Base-by-base conservation (phyloP, 1,139 yeast species). In the Kodamaea sp. region DNA sequence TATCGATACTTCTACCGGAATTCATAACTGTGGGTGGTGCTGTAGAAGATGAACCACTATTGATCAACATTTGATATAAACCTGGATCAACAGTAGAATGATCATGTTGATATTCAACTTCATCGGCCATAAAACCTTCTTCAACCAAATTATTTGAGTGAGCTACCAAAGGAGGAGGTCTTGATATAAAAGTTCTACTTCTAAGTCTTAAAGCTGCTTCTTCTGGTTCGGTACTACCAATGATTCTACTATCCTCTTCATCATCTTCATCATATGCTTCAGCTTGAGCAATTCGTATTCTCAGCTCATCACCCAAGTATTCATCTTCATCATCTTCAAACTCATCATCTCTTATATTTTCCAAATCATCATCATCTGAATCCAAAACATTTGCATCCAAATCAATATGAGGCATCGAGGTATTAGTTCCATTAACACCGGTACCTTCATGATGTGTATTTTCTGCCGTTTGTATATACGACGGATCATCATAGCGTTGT, bases 91-190 rank as follows among this genome's bases (percentile, higher is more conserved):
- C 42, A 20, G 52, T 52, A 4, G 52, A 70, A 44, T 75, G 81
- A 48, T 76, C 81, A 36, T 68, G 65, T 48, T 77, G 81, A 47
- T 76, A 76, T 49, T 77, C 83, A 32, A 76, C 82, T 24, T 72
- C 78, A 34, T 70, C 75, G 1, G 81, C 82, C 81, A 77, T 77
- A 46, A 75, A 68, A 23, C 73, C 74, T 40, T 57, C 62, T 27
- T 49, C 52, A 9, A 47, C 53, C 24, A 50, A 39, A 30, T 48
- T 46, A 24, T 37, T 31, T 40, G 36, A 30, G 34, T 36, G 42
- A 10, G 35, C 35, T 20, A 39, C 39, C 27, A 39, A 27, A 9
- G 38, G 32, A 7, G 42, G 33, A 4, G 35, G 34, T 3, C 39
- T 27, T 9, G 35, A 15, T 15, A 15, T 4, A 15, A 15, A 15